A percentile compares a stretch with the other conserved stretches of the same genome.
These are phyloP conservation scores for Syzygium syzygioides DNA, from an alignment of 441 rosid species.

Conservation along the genomic window DNA sequence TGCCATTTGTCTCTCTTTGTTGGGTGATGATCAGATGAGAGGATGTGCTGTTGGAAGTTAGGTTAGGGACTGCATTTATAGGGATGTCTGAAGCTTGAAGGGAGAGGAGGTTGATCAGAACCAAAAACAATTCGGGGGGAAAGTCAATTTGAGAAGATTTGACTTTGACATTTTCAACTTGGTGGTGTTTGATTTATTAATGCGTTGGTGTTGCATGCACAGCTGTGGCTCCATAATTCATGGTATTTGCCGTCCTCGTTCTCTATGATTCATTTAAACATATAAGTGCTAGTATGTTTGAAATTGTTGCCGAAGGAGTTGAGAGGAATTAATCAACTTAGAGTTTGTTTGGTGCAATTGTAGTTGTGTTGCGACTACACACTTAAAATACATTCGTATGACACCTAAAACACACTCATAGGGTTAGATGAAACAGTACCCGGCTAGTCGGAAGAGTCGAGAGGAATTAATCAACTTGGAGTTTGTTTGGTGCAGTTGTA, in stretches of 20 bases:
- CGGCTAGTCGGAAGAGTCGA: background rate
- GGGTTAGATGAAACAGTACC: too few species aligned
- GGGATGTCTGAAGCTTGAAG: background rate
- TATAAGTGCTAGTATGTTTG: background rate
- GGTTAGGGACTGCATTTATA: background rate
- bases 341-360: background rate
- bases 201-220: background rate
- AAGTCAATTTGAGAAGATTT: background rate
- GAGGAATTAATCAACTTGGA: background rate
- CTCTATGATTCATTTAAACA: background rate
- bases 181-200: background rate
- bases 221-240: background rate
- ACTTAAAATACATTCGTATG: too few species aligned
- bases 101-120: background rate
- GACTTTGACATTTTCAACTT: background rate
- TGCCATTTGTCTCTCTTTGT: background rate
- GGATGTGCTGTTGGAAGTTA: background rate
- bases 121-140: background rate
- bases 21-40: background rate
- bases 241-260: background rate
- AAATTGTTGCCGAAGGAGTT: background rate
- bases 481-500: background rate
- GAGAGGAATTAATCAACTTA: background rate
- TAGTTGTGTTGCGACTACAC: background rate
- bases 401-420: too few species aligned